Evolutionary conservation across 1,284 basidiomycete species (phyloP), one percentile per base, ranked within the genome.

Genomic region (Irpex lacteus): DNA sequence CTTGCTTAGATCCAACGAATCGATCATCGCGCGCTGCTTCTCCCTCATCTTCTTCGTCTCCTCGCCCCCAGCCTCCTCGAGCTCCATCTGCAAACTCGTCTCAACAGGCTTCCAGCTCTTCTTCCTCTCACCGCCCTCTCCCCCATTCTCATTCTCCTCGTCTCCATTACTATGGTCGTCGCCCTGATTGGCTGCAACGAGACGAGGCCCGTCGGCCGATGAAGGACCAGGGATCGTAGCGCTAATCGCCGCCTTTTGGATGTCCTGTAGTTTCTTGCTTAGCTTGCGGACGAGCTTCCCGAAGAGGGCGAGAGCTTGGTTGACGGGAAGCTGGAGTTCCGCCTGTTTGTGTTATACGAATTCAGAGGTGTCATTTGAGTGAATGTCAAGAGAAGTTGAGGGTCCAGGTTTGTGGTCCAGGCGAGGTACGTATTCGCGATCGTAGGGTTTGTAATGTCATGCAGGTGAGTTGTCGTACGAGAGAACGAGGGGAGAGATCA

Each of bases 261-360:
- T 84, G 61, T 93, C 91, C 61, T 90, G 83, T 58, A 99, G 78
- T 36, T 85, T 82, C 70, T 92, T 92, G 68, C 87, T 88, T 65
- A 98, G 85, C 77, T 96, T 94, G 61, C 95, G 88, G 60, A 98
- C 81, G 37, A 95, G 84, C 80, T 99, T 98, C 70, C 90, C 90
- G 75, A 99, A 96, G 47, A 98, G 81, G 0, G 97, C 96, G 13
- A 99, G 84, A 0, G 88, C 85, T 76, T 99, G 97, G 2, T 91
- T 91, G 21, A 95, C 88, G 0, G 94, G 92, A 0, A 98, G 78
- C 21, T 89, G 86, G 19, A 99, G 82, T 73, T 98, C 95, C 38
- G 78, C 73, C 91, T 93, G 65, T 7, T 36, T 40, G 59, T 38
- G 4, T 54, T 21, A 40, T 19, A 47, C 11, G n/a, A 47, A 47